Evolutionary conservation across 345 rosid species (phyloP), one percentile per base, ranked within the genome.

Genomic region (Gossypium turneri): DNA sequence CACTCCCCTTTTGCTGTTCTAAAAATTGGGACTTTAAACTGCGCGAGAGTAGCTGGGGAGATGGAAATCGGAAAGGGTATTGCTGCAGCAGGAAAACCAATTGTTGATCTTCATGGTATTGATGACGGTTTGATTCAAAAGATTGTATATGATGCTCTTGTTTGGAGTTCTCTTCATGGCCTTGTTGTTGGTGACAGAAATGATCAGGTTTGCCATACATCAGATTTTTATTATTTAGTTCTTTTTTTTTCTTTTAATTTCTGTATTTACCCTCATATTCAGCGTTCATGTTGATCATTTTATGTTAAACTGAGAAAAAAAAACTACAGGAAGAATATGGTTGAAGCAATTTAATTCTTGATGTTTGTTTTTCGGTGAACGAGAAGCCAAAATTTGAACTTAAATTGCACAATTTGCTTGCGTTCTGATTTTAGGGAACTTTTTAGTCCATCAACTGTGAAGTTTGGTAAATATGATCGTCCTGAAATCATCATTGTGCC

Each of bases 111-210:
- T 60, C 86, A 84, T 50, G 81, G 73, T 29, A 75, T 86, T 53
- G 90, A 88, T 73, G 87, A 88, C 20, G 84, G 76, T 16, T 84
- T 92, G 92, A 73, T 93, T 76, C 86, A 87, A 57, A 85, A 88
- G 78, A 76, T 96, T 85, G 90, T 84, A 56, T 88, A 82, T 66
- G 99, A 96, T 85, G 93, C 97, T 82, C 97, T 95, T 73, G 99
- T 96, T 66, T 93, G 99, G 99, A 77, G 90, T 81, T 92, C 99
- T 74, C 97, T 93, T 80, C 90, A 90, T 69, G 99, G 99, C 9
- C 94, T 96, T 79, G 88, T 95, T 75, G 97, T 90, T 38, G 99
- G 97, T 62, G 97, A 96, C 85, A 88, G 81, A 78, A 83, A 73
- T 80, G 78, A 80, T 74, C 84, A 89, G 90, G 99, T 75, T 75